These are phyloP conservation scores for Rhodotorula sp. DNA, from an alignment of 1,284 basidiomycete species.

Conservation along the genomic window DNA sequence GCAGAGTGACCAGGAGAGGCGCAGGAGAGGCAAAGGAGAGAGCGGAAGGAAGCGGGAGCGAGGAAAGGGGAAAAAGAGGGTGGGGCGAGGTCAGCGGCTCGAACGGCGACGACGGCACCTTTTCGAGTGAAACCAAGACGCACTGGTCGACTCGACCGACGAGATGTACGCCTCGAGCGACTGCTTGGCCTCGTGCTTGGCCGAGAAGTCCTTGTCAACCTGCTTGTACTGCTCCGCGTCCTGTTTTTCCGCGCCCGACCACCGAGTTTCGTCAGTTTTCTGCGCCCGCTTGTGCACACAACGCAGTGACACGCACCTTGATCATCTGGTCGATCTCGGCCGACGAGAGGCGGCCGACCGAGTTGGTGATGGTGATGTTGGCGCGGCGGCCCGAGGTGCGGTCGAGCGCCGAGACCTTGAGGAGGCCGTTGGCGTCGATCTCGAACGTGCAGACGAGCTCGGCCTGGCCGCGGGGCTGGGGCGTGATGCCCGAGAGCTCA, in stretches of 20 bases:
- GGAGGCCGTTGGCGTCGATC: slow-evolving; percentile 93
- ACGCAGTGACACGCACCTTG: slow-evolving; percentile 57
- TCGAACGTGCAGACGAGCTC: slow-evolving; percentile 91
- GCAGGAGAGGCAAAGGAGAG: not conserved
- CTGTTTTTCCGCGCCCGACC: not conserved
- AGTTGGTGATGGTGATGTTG: slow-evolving; percentile 86
- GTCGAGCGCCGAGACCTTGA: slow-evolving; percentile 93
- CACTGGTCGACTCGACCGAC: slow-evolving; percentile 81
- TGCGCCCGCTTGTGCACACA: not conserved
- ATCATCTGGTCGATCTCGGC: slow-evolving; percentile 98
- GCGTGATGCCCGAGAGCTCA: slow-evolving; percentile 92
- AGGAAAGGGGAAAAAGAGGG: too few species aligned
- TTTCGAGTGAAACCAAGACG: not conserved
- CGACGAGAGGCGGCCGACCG: slow-evolving; percentile 89
- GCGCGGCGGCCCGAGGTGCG: slow-evolving; percentile 94
- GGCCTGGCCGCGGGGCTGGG: slow-evolving; percentile 93
- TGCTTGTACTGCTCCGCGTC: slow-evolving; percentile 90
- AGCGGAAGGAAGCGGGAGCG: not conserved
- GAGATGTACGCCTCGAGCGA: slow-evolving; percentile 95
- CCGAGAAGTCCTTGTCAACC: slow-evolving; percentile 94
- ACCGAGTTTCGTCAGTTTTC: slow-evolving; percentile 49
- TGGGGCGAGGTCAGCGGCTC: not conserved
- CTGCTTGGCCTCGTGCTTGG: slow-evolving; percentile 92
- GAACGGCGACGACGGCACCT: not conserved
- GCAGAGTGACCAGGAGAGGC: not conserved